Conservation (phyloP, 345 rosid species). For the Populus deltoides region DNA sequence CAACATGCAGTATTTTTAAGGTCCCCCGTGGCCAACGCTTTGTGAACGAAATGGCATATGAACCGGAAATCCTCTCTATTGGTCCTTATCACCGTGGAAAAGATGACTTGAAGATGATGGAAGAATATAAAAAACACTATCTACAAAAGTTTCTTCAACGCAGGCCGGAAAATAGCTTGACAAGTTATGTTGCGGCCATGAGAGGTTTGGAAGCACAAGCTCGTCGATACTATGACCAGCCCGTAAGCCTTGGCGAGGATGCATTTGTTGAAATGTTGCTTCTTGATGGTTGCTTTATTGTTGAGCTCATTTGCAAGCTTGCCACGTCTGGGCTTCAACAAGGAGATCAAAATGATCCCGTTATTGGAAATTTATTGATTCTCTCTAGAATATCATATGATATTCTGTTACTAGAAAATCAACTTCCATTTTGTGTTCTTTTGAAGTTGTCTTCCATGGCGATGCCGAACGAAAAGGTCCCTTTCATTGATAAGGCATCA, state of each 20-base stretch:
- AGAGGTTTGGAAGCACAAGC: slow-evolving; percentile 28
- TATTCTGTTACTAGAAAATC: slow-evolving; percentile 3
- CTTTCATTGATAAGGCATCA: accelerated
- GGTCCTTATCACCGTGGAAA: slow-evolving; percentile 8
- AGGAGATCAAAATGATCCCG: background rate
- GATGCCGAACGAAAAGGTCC: no score
- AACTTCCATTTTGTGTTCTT: slow-evolving; percentile 26
- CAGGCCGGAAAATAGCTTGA: background rate
- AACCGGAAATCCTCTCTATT: slow-evolving; percentile 9
- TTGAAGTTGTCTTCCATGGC: background rate
- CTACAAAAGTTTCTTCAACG: slow-evolving; percentile 1
- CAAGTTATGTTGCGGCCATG: background rate
- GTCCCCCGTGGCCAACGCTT: background rate
- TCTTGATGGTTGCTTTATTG: slow-evolving; percentile 28
- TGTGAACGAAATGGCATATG: slow-evolving; percentile 1
- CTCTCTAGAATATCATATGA: background rate
- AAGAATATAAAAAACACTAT: slow-evolving; percentile 7
- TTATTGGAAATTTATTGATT: background rate
- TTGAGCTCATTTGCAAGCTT: slow-evolving; percentile 10
- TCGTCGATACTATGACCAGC: slow-evolving; percentile 18
- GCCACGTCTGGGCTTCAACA: no score
- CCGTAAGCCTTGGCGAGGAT: background rate
- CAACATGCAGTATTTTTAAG: background rate
- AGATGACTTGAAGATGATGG: slow-evolving; percentile 12
- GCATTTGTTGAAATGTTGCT: slow-evolving; percentile 31